Conservation (phyloP, 108 stramenopile species). For the Cyclostephanos tholiformis region DNA sequence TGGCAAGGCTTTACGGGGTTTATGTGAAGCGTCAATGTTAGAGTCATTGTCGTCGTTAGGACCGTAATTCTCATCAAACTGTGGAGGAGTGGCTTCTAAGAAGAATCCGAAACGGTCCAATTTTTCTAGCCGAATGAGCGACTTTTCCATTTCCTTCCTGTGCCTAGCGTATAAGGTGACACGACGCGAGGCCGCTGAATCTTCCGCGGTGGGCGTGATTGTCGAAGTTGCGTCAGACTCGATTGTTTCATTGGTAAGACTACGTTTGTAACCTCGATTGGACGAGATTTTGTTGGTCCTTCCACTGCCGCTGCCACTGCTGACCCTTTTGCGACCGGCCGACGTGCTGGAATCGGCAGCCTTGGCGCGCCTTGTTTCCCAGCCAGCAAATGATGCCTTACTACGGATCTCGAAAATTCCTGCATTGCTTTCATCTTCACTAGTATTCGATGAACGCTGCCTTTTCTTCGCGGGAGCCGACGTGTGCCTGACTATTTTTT, state of each 20-base stretch:
- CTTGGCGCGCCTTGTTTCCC: constrained; percentile 19
- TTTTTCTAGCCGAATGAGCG: constrained; percentile 66
- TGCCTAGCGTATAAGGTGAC: constrained; percentile 65
- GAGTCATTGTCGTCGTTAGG: constrained; percentile 26
- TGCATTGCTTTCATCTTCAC: constrained; percentile 5
- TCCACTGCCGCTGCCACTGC: background rate
- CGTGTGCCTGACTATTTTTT: constrained; percentile 10
- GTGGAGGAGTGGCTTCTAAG: constrained; percentile 61
- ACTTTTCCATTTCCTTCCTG: constrained; percentile 76
- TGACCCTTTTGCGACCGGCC: constrained; percentile 17
- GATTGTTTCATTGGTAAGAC: constrained; percentile 11
- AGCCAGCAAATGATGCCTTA: background rate
- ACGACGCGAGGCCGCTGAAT: constrained; percentile 8
- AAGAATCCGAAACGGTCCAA: constrained; percentile 76
- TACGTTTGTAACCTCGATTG: constrained; percentile 25
- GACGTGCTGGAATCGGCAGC: constrained; percentile 7
- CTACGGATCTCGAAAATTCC: background rate
- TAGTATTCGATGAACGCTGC: constrained; percentile 9
- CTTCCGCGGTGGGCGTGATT: constrained; percentile 6
- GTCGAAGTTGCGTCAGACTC: constrained; percentile 27
- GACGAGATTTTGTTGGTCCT: constrained; percentile 6
- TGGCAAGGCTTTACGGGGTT: background rate
- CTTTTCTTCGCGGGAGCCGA: constrained; percentile 5
- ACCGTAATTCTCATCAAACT: constrained; percentile 63
- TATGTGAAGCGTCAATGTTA: constrained; percentile 1